Conservation (phyloP, 1,284 basidiomycete genomes). For the Apiotrichum porosum region DNA sequence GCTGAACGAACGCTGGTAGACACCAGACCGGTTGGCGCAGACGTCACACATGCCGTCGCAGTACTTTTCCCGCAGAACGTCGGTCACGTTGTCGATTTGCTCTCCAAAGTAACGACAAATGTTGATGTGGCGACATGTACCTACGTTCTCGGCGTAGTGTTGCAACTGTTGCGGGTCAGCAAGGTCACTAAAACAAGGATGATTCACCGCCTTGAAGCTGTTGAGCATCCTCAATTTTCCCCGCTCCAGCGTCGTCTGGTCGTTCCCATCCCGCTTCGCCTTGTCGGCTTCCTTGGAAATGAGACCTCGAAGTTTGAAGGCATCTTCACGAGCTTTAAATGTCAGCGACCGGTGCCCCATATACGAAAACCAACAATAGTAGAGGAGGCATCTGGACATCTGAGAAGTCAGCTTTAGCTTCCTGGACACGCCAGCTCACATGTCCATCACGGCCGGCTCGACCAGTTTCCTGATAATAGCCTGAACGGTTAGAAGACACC, state of each 20-base stretch:
- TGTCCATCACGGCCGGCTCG: slow-evolving; percentile 77
- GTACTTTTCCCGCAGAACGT: slow-evolving; percentile 54
- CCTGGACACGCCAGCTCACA: too few species aligned
- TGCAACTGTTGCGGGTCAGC: slow-evolving; percentile 32
- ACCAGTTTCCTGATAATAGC: slow-evolving; percentile 85
- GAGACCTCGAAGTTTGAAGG: slow-evolving; percentile 55
- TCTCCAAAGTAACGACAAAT: slow-evolving; percentile 84
- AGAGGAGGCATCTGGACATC: slow-evolving; percentile 73
- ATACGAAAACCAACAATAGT: slow-evolving; percentile 74
- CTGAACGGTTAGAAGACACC: slow-evolving; percentile 47
- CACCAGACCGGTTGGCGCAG: slow-evolving; percentile 26
- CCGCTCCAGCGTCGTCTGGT: slow-evolving; percentile 11
- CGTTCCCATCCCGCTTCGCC: slow-evolving; percentile 17
- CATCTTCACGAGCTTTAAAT: slow-evolving; percentile 67
- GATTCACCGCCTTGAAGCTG: slow-evolving; percentile 61
- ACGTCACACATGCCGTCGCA: slow-evolving; percentile 80
- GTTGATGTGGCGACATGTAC: slow-evolving; percentile 66
- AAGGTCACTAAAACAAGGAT: too few species aligned
- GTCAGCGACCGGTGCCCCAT: too few species aligned
- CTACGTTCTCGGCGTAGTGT: slow-evolving; percentile 60
- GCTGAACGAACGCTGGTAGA: slow-evolving; percentile 15
- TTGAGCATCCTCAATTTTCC: slow-evolving; percentile 41
- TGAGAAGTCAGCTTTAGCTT: slow-evolving; percentile 36
- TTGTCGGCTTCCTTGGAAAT: slow-evolving; percentile 50
- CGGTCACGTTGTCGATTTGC: slow-evolving; percentile 56